These are phyloP conservation scores for Kodamaea fungicola DNA, from an alignment of 1,139 yeast species.

Conservation along the genomic window DNA sequence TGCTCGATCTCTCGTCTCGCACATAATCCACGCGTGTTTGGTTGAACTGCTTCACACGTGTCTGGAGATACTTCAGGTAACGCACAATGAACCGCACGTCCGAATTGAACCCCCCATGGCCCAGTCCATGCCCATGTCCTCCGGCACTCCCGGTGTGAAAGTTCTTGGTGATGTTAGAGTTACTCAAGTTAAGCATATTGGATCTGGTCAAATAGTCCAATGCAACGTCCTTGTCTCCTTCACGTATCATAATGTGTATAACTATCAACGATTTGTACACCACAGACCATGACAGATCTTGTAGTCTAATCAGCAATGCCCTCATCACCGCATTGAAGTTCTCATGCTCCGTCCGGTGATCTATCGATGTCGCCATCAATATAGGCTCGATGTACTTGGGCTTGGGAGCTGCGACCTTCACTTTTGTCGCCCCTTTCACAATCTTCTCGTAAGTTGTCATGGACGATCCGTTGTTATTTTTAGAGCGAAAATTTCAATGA, in stretches of 20 bases:
- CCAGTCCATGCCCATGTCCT: slow-evolving; percentile 7
- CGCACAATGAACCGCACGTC: slow-evolving; percentile 64
- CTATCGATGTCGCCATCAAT: slow-evolving; percentile 63
- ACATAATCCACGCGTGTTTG: slow-evolving; percentile 73
- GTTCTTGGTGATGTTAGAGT: slow-evolving; percentile 28
- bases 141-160: slow-evolving; percentile 22
- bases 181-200: slow-evolving; percentile 53
- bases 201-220: slow-evolving; percentile 61
- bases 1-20: slow-evolving; percentile 58
- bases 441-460: slow-evolving; percentile 49
- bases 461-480: not conserved
- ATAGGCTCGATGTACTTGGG: slow-evolving; percentile 94
- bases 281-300: slow-evolving; percentile 85
- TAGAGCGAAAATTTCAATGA: too few species aligned
- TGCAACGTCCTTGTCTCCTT: slow-evolving; percentile 75
- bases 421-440: slow-evolving; percentile 49
- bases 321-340: slow-evolving; percentile 70
- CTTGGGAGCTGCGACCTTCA: slow-evolving; percentile 93
- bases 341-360: slow-evolving; percentile 40
- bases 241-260: slow-evolving; percentile 86
- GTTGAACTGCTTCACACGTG: slow-evolving; percentile 67
- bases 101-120: slow-evolving; percentile 23
- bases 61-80: slow-evolving; percentile 68
- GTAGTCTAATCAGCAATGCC: slow-evolving; percentile 56
- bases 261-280: slow-evolving; percentile 84